These are phyloP conservation scores for Chenopodium formosanum DNA, from an alignment of 148 eudicot species.

Conservation along the genomic window DNA sequence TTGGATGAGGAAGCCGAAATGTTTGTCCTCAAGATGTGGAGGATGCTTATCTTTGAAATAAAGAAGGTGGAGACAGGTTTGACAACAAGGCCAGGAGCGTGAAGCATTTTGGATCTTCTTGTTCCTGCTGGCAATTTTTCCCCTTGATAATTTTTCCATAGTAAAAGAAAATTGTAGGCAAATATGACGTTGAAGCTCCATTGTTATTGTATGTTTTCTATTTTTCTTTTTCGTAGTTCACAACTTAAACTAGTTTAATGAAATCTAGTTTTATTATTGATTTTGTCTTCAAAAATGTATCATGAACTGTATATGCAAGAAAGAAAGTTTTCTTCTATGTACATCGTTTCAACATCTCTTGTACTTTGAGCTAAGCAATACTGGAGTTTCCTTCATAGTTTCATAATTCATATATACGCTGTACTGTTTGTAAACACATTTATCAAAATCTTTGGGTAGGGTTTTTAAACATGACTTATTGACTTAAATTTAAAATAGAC, in stretches of 20 bases:
- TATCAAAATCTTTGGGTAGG: no score
- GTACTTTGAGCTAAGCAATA: no score
- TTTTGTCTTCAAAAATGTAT: not conserved
- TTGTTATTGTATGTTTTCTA: not conserved
- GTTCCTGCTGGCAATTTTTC: constrained; percentile 15
- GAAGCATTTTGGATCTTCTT: constrained; percentile 11
- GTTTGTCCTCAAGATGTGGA: constrained; percentile 99
- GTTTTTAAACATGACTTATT: no score
- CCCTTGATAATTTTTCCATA: constrained; percentile 10
- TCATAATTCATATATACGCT: no score
- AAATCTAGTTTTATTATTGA: constrained; percentile 4
- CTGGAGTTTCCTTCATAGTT: no score
- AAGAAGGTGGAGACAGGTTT: constrained; percentile 86
- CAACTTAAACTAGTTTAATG: constrained; percentile 9
- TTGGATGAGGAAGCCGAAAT: constrained; percentile 96
- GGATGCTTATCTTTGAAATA: constrained; percentile 95
- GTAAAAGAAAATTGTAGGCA: constrained; percentile 13
- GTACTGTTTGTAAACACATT: no score
- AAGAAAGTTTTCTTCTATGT: not conserved
- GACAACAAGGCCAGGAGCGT: constrained; percentile 47
- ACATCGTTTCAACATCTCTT: not conserved
- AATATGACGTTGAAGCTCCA: not conserved
- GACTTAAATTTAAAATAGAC: no score
- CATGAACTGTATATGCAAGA: not conserved
- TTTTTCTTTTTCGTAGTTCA: constrained; percentile 6